Conservation (phyloP, 73 alveolate species). For the Uronychia binucleata region DNA sequence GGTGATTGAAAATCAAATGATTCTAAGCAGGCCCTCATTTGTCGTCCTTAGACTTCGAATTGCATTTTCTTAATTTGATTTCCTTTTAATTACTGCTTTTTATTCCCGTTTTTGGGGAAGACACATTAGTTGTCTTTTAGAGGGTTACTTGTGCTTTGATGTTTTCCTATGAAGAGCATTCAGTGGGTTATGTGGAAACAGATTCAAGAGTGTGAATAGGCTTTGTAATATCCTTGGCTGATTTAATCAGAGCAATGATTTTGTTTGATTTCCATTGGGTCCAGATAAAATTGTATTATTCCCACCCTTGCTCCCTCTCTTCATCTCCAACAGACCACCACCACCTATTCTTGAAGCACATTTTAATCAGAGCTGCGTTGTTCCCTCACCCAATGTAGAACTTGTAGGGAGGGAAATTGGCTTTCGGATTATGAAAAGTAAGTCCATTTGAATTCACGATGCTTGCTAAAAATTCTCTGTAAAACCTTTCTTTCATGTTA, state of each 20-base stretch:
- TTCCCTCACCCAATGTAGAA: conserved; percentile 82
- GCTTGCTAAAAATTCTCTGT: conserved; percentile 27
- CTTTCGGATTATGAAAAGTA: conserved; percentile 3
- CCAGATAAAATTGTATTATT: conserved; percentile 62
- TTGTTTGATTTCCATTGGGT: conserved; percentile 58
- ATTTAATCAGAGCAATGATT: conserved; percentile 23
- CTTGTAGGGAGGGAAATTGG: conserved; percentile 51
- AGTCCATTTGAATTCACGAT: conserved; percentile 12
- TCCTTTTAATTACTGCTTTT: no score
- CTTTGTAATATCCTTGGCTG: no score
- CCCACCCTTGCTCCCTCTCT: conserved; percentile 29
- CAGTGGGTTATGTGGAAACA: no score
- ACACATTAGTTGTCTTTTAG: no score
- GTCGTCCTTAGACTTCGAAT: no score
- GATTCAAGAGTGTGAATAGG: no score
- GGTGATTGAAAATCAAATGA: no score
- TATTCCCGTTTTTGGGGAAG: no score
- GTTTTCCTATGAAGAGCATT: no score
- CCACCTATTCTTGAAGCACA: conserved; percentile 61
- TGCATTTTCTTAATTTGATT: no score
- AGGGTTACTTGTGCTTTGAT: no score
- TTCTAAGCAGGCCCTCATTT: no score
- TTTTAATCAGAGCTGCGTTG: conserved; percentile 63
- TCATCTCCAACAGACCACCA: conserved; percentile 80
- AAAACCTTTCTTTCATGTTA: conserved; percentile 31